Evolutionary conservation across 208 protist genomes (phyloP).

Genomic region (Angomonas ambiguus): DNA sequence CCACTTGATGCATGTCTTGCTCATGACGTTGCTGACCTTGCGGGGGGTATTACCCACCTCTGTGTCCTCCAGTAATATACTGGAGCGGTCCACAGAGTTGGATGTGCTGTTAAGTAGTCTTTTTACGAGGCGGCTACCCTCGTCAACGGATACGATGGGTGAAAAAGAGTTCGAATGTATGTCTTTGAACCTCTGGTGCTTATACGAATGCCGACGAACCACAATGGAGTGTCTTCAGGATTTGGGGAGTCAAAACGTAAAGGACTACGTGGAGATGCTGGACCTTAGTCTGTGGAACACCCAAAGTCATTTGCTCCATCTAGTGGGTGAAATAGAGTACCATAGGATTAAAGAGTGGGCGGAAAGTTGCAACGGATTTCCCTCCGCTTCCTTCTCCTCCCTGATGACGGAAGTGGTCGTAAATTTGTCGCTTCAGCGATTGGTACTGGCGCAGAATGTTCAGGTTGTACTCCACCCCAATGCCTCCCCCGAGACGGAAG

Average conservation of each 20-base stretch:
- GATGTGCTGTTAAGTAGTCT: slow-evolving; percentile 61
- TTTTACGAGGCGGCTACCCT: slow-evolving; percentile 23
- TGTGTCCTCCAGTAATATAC: slow-evolving; percentile 47
- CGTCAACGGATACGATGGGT: not conserved
- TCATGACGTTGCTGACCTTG: slow-evolving; percentile 56
- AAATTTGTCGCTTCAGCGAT: slow-evolving; percentile 24
- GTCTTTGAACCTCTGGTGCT: not conserved
- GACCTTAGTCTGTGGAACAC: slow-evolving; percentile 83
- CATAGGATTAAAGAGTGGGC: slow-evolving; percentile 10
- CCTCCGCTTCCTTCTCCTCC: not conserved
- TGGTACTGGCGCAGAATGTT: slow-evolving; percentile 18
- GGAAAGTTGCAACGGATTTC: not conserved
- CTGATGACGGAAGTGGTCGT: slow-evolving; percentile 6
- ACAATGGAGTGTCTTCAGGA: slow-evolving; percentile 2
- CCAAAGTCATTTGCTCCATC: slow-evolving; percentile 30
- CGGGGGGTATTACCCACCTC: slow-evolving; percentile 60
- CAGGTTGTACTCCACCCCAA: not conserved
- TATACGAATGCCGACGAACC: slow-evolving; percentile 2
- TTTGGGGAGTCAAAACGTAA: slow-evolving; percentile 31
- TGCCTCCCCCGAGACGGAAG: not conserved
- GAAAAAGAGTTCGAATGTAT: not conserved
- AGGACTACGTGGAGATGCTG: slow-evolving; percentile 69
- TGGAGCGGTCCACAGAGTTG: slow-evolving; percentile 77
- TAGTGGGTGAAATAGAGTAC: slow-evolving; percentile 31
- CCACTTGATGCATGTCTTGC: slow-evolving; percentile 31